A percentile compares a stretch with the other conserved stretches of the same genome.
Evolutionary conservation across 2,329 filamentous ascomycete genomes (phyloP).

Genomic region (Ophiostoma sp.): DNA sequence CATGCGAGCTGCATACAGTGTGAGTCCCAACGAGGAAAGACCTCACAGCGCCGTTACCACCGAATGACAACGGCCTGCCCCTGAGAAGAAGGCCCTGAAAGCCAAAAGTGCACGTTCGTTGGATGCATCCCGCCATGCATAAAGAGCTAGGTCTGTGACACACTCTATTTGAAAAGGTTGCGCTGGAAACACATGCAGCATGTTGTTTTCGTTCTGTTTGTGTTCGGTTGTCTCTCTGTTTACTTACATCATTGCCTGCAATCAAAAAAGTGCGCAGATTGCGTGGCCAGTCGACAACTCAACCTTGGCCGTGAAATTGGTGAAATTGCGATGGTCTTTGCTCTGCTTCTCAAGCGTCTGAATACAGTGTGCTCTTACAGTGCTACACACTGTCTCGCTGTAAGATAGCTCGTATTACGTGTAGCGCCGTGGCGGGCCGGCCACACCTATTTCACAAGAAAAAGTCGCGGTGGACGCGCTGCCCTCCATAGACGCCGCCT

Average conservation of each 20-base stretch:
- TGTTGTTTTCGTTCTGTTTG: background rate
- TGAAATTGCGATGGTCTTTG: slow-evolving; percentile 9
- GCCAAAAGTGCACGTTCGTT: slow-evolving; percentile 10
- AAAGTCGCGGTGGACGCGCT: background rate
- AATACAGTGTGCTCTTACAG: background rate
- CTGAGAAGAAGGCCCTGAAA: background rate
- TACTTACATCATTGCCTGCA: background rate
- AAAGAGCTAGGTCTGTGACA: slow-evolving; percentile 5
- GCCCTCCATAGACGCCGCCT: slow-evolving; percentile 1
- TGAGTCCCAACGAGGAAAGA: background rate
- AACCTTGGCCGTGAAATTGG: background rate
- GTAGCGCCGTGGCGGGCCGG: slow-evolving; percentile 17
- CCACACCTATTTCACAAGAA: background rate
- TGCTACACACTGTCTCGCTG: background rate
- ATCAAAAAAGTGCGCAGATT: background rate
- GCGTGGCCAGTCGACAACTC: background rate
- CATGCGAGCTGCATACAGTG: slow-evolving; percentile 20
- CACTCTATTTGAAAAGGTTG: slow-evolving; percentile 17
- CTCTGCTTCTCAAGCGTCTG: background rate
- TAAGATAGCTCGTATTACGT: background rate
- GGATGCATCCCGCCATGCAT: slow-evolving; percentile 18
- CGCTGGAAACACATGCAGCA: background rate
- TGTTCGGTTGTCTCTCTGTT: background rate
- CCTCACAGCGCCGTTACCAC: too few relatives aligned
- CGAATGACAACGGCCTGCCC: background rate